These are phyloP conservation scores for Alternaria sp. DNA, from an alignment of 2,329 filamentous ascomycete genomes.

Conservation along the genomic window DNA sequence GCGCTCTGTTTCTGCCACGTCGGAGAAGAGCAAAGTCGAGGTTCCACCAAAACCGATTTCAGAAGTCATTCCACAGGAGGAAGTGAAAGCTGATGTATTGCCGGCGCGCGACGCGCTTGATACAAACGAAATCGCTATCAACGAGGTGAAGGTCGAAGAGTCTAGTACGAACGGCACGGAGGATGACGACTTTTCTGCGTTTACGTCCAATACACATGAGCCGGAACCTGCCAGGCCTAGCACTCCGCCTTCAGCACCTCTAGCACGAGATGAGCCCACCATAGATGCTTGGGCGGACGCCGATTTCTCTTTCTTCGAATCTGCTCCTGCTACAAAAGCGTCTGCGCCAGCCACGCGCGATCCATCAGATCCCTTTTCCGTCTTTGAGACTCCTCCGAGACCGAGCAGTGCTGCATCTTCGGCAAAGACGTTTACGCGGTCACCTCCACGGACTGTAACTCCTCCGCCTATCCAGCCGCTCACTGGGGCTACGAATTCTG, in stretches of 20 bases:
- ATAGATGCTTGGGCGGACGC: slow-evolving; percentile 21
- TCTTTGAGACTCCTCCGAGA: slow-evolving; percentile 30
- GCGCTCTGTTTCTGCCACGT: slow-evolving; percentile 9
- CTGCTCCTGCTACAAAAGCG: slow-evolving; percentile 9
- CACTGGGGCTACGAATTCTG: slow-evolving; percentile 32
- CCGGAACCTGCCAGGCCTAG: background rate
- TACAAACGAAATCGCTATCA: background rate
- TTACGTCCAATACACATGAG: background rate
- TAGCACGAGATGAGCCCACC: background rate
- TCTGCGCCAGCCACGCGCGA: slow-evolving; percentile 8
- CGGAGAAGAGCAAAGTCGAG: slow-evolving; percentile 15
- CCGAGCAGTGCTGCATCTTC: slow-evolving; percentile 13
- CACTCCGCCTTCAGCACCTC: slow-evolving; percentile 11
- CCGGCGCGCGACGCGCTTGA: background rate
- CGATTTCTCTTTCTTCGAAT: slow-evolving; percentile 43
- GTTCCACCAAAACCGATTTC: background rate
- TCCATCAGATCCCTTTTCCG: slow-evolving; percentile 30
- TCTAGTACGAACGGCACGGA: background rate
- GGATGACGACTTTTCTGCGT: slow-evolving; percentile 9
- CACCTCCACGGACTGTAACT: slow-evolving; percentile 22
- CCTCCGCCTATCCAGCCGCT: slow-evolving; percentile 30
- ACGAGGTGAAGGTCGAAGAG: background rate
- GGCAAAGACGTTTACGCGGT: slow-evolving; percentile 24
- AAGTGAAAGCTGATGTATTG: background rate
- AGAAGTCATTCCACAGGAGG: background rate